Evolutionary conservation across 1,284 basidiomycete genomes (phyloP).

Genomic region (Acaromyces ingoldii): DNA sequence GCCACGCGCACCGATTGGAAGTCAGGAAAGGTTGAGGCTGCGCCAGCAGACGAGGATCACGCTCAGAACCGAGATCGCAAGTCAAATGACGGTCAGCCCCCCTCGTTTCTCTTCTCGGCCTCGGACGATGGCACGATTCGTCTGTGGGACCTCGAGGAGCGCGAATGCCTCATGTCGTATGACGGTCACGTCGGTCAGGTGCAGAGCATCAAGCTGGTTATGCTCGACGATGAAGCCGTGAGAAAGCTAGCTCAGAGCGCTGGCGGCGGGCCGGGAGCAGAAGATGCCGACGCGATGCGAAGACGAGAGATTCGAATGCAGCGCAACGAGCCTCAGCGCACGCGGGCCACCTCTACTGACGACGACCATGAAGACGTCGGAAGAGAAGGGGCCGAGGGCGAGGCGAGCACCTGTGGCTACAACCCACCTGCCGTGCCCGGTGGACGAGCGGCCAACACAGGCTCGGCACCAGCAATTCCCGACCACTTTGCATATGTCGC

Average conservation of each 20-base stretch:
- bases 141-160: conserved; percentile 81
- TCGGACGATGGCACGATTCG: conserved; percentile 91
- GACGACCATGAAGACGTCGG: not conserved
- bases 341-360: not conserved
- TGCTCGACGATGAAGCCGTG: conserved; percentile 51
- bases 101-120: conserved; percentile 72
- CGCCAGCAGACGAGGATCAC: not conserved
- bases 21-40: conserved; percentile 21
- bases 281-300: conserved; percentile 6
- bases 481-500: conserved; percentile 5
- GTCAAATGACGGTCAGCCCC: conserved; percentile 11
- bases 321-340: not conserved
- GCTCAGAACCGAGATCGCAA: not conserved
- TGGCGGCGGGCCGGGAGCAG: conserved; percentile 45
- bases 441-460: conserved; percentile 12
- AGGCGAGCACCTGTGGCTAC: conserved; percentile 9
- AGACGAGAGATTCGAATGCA: conserved; percentile 1
- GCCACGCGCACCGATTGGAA: conserved; percentile 29
- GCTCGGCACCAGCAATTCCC: conserved; percentile 12
- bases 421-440: conserved; percentile 15
- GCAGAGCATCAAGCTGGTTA: conserved; percentile 78
- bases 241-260: conserved; percentile 34
- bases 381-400: not conserved
- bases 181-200: conserved; percentile 90
- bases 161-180: conserved; percentile 78